phyloP scores from a whole-genome alignment of 1,284 basidiomycete genomes.

The Pterula multifida region DNA sequence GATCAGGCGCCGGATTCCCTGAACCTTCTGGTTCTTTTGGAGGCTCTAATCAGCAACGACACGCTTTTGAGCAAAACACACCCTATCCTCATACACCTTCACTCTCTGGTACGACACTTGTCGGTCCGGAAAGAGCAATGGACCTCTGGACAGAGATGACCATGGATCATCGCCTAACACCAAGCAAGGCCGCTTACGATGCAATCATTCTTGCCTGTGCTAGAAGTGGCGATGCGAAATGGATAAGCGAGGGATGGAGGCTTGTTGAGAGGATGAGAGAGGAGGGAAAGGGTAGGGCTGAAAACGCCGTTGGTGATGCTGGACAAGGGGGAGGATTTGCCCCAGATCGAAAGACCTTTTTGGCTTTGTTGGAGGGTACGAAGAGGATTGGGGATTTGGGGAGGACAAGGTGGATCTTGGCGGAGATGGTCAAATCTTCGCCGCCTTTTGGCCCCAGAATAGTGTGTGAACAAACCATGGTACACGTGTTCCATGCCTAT shows the following conservation, averaged over 20 bases:
- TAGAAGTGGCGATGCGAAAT: constrained; percentile 45
- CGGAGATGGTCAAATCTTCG: constrained; percentile 57
- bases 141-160: constrained; percentile 94
- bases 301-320: constrained; percentile 37
- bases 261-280: constrained; percentile 49
- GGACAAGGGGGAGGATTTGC: constrained; percentile 25
- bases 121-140: constrained; percentile 85
- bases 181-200: constrained; percentile 67
- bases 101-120: constrained; percentile 17
- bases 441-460: constrained; percentile 17
- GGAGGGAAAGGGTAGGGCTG: constrained; percentile 51
- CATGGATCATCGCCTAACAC: constrained; percentile 46
- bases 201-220: constrained; percentile 74
- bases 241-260: constrained; percentile 56
- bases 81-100: constrained; percentile 15
- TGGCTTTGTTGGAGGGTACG: constrained; percentile 79
- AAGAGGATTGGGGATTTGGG: constrained; percentile 79
- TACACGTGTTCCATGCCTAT: constrained; percentile 83
- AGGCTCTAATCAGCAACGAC: neutral
- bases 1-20: neutral
- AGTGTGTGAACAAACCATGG: constrained; percentile 69
- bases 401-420: constrained; percentile 83
- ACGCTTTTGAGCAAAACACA: neutral
- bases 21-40: neutral
- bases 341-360: constrained; percentile 66